These are phyloP conservation scores for Emydomyces testavorans DNA, from an alignment of 2,329 filamentous ascomycete species.

Conservation along the genomic window DNA sequence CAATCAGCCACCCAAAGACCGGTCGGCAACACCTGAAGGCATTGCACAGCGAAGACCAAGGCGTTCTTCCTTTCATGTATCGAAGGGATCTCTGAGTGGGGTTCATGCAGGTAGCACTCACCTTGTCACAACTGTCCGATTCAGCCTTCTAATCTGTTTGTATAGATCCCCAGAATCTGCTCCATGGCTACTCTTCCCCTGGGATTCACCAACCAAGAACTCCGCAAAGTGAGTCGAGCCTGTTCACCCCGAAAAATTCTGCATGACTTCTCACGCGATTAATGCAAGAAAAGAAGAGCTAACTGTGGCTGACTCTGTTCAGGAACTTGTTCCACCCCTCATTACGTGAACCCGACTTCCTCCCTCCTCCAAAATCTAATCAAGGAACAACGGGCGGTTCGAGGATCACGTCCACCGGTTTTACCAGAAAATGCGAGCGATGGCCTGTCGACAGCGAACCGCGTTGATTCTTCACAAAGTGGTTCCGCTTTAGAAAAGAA, in stretches of 20 bases:
- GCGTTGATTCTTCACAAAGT: conserved; percentile 22
- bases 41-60: not conserved
- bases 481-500: conserved; percentile 29
- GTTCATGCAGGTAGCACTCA: not conserved
- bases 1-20: not conserved
- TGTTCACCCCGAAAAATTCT: not conserved
- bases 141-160: not conserved
- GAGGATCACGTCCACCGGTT: conserved; percentile 22
- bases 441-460: conserved; percentile 15
- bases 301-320: not conserved
- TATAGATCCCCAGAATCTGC: conserved; percentile 3
- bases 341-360: conserved; percentile 32
- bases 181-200: not conserved
- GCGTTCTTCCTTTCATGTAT: conserved; percentile 5
- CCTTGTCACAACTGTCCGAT: too few relatives aligned
- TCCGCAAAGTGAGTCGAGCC: not conserved
- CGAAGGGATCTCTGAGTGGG: not conserved
- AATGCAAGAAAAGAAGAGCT: not conserved
- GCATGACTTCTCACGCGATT: too few relatives aligned
- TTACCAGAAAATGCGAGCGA: conserved; percentile 19
- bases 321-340: conserved; percentile 12
- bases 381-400: conserved; percentile 33
- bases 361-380: conserved; percentile 31
- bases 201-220: not conserved
- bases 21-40: not conserved